phyloP scores from a whole-genome alignment of 2,329 filamentous ascomycete genomes.

The Colletotrichum sp. region DNA sequence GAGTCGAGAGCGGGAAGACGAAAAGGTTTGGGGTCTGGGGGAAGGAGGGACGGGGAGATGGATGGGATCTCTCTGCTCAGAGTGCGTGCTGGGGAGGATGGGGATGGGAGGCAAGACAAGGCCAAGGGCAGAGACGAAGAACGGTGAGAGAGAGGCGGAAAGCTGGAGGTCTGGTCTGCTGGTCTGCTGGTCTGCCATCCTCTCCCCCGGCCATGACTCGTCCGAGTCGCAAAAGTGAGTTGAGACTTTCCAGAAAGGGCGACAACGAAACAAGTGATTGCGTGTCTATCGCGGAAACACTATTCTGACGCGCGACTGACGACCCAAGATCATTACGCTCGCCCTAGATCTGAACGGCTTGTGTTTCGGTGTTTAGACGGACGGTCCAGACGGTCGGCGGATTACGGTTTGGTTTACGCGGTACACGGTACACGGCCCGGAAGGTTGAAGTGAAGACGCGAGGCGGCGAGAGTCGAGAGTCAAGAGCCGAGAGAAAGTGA shows the following conservation, averaged over 20 bases:
- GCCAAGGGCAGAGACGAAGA: neutral
- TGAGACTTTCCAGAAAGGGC: slow-evolving; percentile 19
- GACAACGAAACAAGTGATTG: slow-evolving; percentile 20
- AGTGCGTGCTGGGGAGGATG: neutral
- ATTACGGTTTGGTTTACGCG: neutral
- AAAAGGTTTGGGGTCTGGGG: neutral
- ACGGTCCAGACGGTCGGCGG: neutral
- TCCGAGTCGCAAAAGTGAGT: slow-evolving; percentile 18
- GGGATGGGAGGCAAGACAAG: neutral
- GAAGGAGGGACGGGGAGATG: neutral
- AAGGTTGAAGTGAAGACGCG: neutral
- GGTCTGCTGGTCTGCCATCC: neutral
- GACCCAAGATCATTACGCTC: slow-evolving; percentile 7
- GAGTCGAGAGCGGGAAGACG: neutral
- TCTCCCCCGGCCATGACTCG: neutral
- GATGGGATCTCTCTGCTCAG: neutral
- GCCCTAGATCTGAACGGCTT: slow-evolving; percentile 10
- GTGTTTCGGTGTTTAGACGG: slow-evolving; percentile 10
- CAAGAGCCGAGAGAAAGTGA: neutral
- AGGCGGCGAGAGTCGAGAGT: neutral
- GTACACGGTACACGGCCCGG: neutral
- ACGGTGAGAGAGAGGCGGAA: neutral
- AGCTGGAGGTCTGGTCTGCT: neutral
- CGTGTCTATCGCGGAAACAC: slow-evolving; percentile 14
- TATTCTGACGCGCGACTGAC: slow-evolving; percentile 8